Conservation (phyloP, 2,329 filamentous ascomycete species). For the Aspergillus uvarum region DNA sequence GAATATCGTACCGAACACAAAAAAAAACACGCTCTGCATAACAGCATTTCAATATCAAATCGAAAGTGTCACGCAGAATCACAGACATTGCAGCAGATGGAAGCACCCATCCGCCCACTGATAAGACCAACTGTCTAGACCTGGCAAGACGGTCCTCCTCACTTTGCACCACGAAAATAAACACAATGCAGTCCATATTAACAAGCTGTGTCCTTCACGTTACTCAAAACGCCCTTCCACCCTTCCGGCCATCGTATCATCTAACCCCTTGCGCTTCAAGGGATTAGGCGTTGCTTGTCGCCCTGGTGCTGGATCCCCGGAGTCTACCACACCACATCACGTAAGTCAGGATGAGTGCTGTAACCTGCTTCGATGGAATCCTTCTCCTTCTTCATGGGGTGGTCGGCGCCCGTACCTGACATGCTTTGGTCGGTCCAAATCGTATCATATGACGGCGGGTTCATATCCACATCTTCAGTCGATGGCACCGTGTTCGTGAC, state of each 20-base stretch:
- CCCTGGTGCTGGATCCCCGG: constrained; percentile 14
- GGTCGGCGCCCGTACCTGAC: constrained; percentile 31
- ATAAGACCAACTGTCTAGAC: not conserved
- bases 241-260: constrained; percentile 14
- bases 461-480: constrained; percentile 28
- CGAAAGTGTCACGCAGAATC: not conserved
- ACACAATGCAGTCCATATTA: not conserved
- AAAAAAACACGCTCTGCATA: not conserved
- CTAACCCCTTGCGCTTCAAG: constrained; percentile 35
- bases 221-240: not conserved
- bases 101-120: not conserved
- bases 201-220: not conserved
- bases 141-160: not conserved
- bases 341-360: constrained; percentile 25
- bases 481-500: constrained; percentile 11
- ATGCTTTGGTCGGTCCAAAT: constrained; percentile 18
- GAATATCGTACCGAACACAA: not conserved
- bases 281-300: constrained; percentile 27
- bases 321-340: constrained; percentile 31
- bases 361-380: constrained; percentile 6
- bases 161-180: not conserved
- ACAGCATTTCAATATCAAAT: not conserved
- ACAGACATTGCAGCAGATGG: too few species aligned
- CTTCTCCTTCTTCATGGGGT: constrained; percentile 12
- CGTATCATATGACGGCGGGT: constrained; percentile 32